phyloP scores from a whole-genome alignment of 192 early-diverging fungal genomes.

The Umbelopsis sp. region DNA sequence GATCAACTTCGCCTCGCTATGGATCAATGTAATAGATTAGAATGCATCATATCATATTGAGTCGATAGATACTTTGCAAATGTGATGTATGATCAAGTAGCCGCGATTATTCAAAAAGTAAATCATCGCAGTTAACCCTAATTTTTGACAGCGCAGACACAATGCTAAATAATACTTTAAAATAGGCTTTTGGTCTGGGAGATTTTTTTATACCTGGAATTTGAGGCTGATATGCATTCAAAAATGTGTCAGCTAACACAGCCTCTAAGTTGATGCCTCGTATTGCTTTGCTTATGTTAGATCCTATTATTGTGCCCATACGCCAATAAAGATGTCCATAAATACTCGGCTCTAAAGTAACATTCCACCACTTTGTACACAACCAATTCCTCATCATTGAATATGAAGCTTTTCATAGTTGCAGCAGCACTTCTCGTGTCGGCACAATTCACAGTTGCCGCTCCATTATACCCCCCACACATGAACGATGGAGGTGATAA shows the following conservation, averaged over 20 bases:
- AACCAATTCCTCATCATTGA: background rate
- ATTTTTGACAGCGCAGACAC: no score
- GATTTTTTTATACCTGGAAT: no score
- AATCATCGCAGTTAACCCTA: no score
- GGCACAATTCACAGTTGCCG: background rate
- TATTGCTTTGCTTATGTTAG: background rate
- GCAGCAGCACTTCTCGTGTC: background rate
- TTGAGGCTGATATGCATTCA: background rate
- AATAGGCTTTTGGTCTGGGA: no score
- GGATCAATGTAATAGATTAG: no score
- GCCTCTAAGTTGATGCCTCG: background rate
- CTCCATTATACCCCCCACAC: background rate
- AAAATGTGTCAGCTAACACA: background rate
- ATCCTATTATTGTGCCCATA: background rate
- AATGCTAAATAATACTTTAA: no score
- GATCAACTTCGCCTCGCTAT: no score
- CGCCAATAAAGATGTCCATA: background rate
- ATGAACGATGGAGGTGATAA: background rate
- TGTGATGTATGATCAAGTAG: no score
- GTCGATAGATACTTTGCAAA: no score
- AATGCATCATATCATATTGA: no score
- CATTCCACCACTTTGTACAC: background rate
- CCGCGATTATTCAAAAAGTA: no score
- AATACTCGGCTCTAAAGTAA: background rate
- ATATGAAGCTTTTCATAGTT: background rate